Conservation (phyloP, 176 grass and related monocot species). For the Alloteropsis semialata region DNA sequence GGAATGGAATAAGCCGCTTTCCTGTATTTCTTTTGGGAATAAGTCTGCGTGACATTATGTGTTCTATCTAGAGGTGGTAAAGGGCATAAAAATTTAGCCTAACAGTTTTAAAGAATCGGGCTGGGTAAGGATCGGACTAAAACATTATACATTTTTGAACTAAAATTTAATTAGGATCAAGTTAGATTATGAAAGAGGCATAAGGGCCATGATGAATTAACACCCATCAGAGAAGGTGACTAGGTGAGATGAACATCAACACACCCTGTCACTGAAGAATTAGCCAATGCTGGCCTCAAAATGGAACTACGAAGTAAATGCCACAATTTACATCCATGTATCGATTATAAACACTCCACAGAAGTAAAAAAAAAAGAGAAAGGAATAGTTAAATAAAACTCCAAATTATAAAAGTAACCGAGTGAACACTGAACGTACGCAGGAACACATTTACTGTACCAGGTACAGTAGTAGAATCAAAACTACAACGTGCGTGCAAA, state of each 20-base stretch:
- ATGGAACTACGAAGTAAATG: conserved; percentile 2
- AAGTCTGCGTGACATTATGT: neutral
- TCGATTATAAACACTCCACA: neutral
- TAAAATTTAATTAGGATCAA: no score
- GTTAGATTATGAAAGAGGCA: no score
- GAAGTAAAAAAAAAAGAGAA: neutral
- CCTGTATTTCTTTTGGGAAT: neutral
- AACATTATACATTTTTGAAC: no score
- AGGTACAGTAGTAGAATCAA: neutral
- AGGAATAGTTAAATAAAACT: conserved; percentile 5
- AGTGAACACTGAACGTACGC: no score
- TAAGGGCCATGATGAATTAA: no score
- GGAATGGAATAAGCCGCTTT: no score
- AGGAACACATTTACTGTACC: neutral
- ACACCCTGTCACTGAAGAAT: neutral
- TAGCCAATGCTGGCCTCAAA: neutral
- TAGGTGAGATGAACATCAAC: neutral
- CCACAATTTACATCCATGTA: neutral
- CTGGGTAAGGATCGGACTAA: no score
- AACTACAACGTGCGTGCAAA: neutral
- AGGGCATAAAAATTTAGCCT: no score
- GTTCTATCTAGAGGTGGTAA: neutral
- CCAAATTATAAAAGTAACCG: no score
- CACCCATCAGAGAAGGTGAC: no score
- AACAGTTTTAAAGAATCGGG: no score